A percentile compares a stretch with the other conserved stretches of the same genome.
Evolutionary conservation across 352 stramenopile genomes (phyloP).

Genomic region (Phytophthora hibernalis): DNA sequence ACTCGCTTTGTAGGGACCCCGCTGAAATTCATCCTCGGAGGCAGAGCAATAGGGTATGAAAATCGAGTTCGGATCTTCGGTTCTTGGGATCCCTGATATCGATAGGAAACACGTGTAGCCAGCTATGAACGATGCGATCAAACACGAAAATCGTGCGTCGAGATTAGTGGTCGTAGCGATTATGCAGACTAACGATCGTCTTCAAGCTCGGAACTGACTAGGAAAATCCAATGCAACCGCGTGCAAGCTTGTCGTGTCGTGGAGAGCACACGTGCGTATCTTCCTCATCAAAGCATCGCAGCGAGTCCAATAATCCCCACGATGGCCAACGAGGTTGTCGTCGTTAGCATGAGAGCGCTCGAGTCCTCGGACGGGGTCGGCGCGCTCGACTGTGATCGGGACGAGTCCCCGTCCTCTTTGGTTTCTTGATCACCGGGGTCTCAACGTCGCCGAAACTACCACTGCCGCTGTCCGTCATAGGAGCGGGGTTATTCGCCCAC

Average conservation of each 20-base stretch:
- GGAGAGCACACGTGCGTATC: slow-evolving; percentile 30
- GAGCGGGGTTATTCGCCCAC: slow-evolving; percentile 13
- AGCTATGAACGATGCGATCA: slow-evolving; percentile 28
- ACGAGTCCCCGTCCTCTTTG: slow-evolving; percentile 21
- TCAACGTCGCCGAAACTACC: slow-evolving; percentile 31
- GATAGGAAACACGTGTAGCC: slow-evolving; percentile 20
- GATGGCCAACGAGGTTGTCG: slow-evolving; percentile 17
- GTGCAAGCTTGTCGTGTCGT: slow-evolving; percentile 37
- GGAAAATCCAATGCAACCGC: slow-evolving; percentile 40
- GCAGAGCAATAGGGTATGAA: too few relatives aligned
- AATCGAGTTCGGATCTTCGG: background rate
- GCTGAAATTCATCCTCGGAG: too few relatives aligned
- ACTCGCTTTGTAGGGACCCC: too few relatives aligned
- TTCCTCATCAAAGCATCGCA: slow-evolving; percentile 32
- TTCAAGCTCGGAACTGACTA: slow-evolving; percentile 31
- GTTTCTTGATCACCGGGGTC: slow-evolving; percentile 18
- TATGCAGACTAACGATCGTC: slow-evolving; percentile 20
- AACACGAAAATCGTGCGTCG: slow-evolving; percentile 36
- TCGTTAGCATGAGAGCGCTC: slow-evolving; percentile 3
- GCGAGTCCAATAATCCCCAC: slow-evolving; percentile 22
- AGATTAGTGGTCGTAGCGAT: slow-evolving; percentile 31
- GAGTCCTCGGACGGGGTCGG: slow-evolving; percentile 23
- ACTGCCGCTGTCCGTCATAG: slow-evolving; percentile 26
- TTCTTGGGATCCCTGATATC: slow-evolving; percentile 27
- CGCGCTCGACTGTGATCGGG: slow-evolving; percentile 15